A percentile compares a stretch with the other conserved stretches of the same genome.
phyloP scores from a whole-genome alignment of 129 eudicot species.

The Lonicera japonica region DNA sequence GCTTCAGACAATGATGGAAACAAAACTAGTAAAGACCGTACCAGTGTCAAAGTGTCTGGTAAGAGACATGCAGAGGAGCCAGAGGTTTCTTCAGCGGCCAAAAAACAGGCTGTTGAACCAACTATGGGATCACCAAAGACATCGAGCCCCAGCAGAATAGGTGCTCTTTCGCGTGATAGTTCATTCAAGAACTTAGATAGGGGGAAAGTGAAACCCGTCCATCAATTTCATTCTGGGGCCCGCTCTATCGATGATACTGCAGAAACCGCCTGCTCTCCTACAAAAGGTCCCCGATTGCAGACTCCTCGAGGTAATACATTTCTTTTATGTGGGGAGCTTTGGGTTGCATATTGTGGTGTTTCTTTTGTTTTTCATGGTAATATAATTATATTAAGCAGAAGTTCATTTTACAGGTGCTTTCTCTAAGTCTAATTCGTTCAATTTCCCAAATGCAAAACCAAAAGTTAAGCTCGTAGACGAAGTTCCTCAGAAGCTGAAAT shows the following conservation, averaged over 20 bases:
- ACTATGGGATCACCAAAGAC: conserved; percentile 29
- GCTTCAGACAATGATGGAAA: conserved; percentile 22
- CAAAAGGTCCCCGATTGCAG: conserved; percentile 35
- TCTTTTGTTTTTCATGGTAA: background rate
- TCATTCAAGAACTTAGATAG: conserved; percentile 51
- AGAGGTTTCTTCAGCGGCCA: conserved; percentile 54
- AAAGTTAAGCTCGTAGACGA: conserved; percentile 74
- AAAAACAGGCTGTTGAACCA: conserved; percentile 55
- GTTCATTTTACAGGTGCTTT: conserved; percentile 52
- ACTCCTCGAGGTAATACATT: conserved; percentile 29
- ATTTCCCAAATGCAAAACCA: conserved; percentile 46
- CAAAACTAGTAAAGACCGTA: conserved; percentile 23
- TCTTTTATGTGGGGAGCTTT: background rate
- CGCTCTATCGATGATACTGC: conserved; percentile 24
- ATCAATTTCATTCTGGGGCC: conserved; percentile 31
- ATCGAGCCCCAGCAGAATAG: conserved; percentile 22
- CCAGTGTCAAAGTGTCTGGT: conserved; percentile 24
- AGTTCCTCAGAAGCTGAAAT: conserved; percentile 54
- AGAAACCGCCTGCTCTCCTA: conserved; percentile 42
- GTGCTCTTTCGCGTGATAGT: conserved; percentile 34
- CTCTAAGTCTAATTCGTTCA: conserved; percentile 74
- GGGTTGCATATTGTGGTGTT: conserved; percentile 4
- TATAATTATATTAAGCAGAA: conserved; percentile 1
- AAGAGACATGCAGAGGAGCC: conserved; percentile 61
- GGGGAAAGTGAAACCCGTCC: conserved; percentile 33